phyloP scores from a whole-genome alignment of 73 alveolate genomes.

The Paramecium sexaurelia region DNA sequence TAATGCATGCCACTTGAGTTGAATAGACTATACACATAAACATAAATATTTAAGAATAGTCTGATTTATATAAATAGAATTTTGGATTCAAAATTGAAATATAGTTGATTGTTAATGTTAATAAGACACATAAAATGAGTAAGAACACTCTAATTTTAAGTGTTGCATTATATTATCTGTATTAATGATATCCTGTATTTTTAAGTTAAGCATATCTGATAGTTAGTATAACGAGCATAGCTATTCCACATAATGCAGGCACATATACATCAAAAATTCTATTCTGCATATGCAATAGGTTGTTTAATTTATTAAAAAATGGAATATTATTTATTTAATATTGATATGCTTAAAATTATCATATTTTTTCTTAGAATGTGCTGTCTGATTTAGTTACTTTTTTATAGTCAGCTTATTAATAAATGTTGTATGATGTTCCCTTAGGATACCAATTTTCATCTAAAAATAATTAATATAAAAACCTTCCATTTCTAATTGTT shows the following conservation, averaged over 20 bases:
- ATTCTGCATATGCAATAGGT: not conserved
- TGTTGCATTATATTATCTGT: not conserved
- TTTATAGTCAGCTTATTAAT: slow-evolving; percentile 32
- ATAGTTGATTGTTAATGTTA: not conserved
- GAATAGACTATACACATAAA: slow-evolving; percentile 17
- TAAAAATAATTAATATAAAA: not conserved
- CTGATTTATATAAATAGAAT: slow-evolving; percentile 20
- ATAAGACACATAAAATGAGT: not conserved
- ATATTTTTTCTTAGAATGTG: slow-evolving; percentile 60
- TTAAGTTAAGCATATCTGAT: not conserved
- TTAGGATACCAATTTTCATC: slow-evolving; percentile 68
- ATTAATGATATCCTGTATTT: not conserved
- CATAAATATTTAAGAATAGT: not conserved
- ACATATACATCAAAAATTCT: not conserved
- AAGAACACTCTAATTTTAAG: not conserved
- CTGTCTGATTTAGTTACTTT: slow-evolving; percentile 4
- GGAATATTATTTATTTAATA: not conserved
- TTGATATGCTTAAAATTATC: slow-evolving; percentile 40
- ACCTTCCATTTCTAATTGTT: slow-evolving; percentile 82
- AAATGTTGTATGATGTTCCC: slow-evolving; percentile 51
- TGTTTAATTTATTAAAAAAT: not conserved
- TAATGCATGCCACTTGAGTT: not conserved
- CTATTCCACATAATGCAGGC: not conserved
- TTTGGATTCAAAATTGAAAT: not conserved
- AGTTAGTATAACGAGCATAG: not conserved